Evolutionary conservation across 129 eudicot genomes (phyloP), one percentile per base, ranked within the genome.

Genomic region (Chrysanthemum lavandulifolium): DNA sequence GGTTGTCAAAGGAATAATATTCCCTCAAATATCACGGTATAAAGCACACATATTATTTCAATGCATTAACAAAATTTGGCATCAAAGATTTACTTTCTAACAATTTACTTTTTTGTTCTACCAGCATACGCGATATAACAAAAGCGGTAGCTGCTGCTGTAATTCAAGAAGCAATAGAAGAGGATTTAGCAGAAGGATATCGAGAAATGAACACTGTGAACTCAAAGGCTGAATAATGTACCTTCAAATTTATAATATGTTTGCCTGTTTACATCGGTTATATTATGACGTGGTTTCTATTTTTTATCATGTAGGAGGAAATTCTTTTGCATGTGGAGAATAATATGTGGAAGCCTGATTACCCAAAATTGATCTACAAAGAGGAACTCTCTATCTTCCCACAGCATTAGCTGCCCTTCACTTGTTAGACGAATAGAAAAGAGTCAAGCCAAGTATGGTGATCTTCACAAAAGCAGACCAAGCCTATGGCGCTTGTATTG

Each of bases 41-140:
- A 16, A 29, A 16, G 12, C 59, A 65, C 64, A 19, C 54, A 23
- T 6, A 52, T 33, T 63, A 10, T 29, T 59, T 65, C 11, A 13
- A 9, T 18, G 23, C 45, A 71, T 15, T 15, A 11, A 71, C 51
- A 57, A 23, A 14, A 27, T 14, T 71, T 10, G 43, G 71, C 54
- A 57, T 52, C 6, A 58, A 52, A 62, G 6, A 73, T 14, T 54
- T 16, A 54, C 56, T 65, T 21, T 12, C 60, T 27, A 54, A 73
- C 10, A 49, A 56, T 23, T 61, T 73, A 62, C 58, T 21, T 5
- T 14, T 45, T 62, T 72, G 61, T 48, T 50, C 14, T 8, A 74
- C 67, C 86, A 94, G 99, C 61, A 94, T 94, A 83, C 97, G 97
- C 13, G 96, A 94, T 67, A 90, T 94, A 76, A 94, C 99, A 48